Evolutionary conservation across 2,329 filamentous ascomycete species (phyloP).

Genomic region (Hymenoscyphus linearis): DNA sequence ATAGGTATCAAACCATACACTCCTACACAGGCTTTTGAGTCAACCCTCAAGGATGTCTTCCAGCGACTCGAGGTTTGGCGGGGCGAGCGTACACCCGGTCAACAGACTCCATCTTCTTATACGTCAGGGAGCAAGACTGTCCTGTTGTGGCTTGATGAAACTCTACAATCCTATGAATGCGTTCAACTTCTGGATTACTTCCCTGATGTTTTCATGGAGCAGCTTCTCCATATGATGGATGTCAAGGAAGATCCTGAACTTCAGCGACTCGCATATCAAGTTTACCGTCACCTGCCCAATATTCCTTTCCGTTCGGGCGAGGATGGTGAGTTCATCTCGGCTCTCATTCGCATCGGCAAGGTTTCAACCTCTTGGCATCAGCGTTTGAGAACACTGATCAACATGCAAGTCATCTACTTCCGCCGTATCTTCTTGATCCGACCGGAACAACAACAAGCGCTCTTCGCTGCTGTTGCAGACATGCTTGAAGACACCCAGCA

Average conservation of each 20-base stretch:
- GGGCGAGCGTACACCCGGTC: constrained; percentile 73
- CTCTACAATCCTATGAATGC: constrained; percentile 87
- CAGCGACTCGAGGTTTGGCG: constrained; percentile 80
- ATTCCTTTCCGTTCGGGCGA: constrained; percentile 86
- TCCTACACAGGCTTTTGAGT: constrained; percentile 67
- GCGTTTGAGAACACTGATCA: constrained; percentile 87
- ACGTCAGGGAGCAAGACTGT: constrained; percentile 96
- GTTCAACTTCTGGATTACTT: constrained; percentile 89
- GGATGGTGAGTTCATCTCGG: constrained; percentile 76
- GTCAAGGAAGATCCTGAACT: constrained; percentile 97
- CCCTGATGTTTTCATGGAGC: constrained; percentile 80
- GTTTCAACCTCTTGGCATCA: constrained; percentile 90
- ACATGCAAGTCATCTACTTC: constrained; percentile 99
- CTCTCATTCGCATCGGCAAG: constrained; percentile 82
- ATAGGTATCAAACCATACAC: constrained; percentile 81
- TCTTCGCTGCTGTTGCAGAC: constrained; percentile 89
- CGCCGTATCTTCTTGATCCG: constrained; percentile 85
- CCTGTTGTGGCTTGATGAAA: constrained; percentile 88
- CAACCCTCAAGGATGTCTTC: constrained; percentile 72
- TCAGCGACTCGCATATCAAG: constrained; percentile 89
- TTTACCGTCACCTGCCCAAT: constrained; percentile 93
- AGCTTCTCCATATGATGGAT: constrained; percentile 99
- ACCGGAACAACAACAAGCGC: constrained; percentile 64
- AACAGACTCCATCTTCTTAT: constrained; percentile 90
- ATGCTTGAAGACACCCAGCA: constrained; percentile 92